phyloP scores from a whole-genome alignment of 768 basidiomycete genomes.

The Lyophyllum atratum region DNA sequence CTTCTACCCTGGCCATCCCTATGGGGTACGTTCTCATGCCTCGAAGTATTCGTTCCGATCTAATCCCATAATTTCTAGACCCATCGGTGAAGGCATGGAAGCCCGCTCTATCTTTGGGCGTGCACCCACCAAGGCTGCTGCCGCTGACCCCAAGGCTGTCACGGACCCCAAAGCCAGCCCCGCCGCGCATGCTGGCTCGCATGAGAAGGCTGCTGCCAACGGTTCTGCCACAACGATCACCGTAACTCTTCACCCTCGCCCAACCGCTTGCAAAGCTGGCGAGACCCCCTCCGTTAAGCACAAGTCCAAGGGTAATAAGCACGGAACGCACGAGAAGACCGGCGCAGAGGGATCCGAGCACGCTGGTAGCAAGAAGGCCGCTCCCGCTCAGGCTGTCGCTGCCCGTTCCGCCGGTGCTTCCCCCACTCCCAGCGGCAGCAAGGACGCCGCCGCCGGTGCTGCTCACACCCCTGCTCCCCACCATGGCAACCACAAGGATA shows the following conservation, averaged over 20 bases:
- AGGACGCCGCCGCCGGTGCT: neutral
- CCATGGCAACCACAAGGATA: neutral
- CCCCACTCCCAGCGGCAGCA: neutral
- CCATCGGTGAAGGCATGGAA: conserved; percentile 20
- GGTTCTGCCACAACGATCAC: conserved; percentile 1
- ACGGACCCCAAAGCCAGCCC: neutral
- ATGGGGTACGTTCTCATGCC: conserved; percentile 23
- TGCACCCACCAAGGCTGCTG: conserved; percentile 14
- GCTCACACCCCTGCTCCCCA: conserved; percentile 17
- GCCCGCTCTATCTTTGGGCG: conserved; percentile 17
- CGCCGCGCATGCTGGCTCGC: too few species aligned
- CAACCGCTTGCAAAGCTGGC: conserved; percentile 1
- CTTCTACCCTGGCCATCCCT: conserved; percentile 28
- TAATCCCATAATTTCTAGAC: conserved; percentile 3
- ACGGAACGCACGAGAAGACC: neutral
- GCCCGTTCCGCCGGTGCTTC: conserved; percentile 15
- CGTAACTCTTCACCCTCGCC: neutral
- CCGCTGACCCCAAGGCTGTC: conserved; percentile 1
- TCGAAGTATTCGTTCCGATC: neutral
- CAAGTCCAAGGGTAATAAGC: neutral
- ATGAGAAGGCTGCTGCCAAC: neutral
- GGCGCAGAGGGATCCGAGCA: neutral
- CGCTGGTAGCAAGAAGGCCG: neutral
- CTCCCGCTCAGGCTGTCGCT: neutral
- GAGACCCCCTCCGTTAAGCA: neutral